phyloP scores from a whole-genome alignment of 2,329 filamentous ascomycete species.

The Penicillium sp. region DNA sequence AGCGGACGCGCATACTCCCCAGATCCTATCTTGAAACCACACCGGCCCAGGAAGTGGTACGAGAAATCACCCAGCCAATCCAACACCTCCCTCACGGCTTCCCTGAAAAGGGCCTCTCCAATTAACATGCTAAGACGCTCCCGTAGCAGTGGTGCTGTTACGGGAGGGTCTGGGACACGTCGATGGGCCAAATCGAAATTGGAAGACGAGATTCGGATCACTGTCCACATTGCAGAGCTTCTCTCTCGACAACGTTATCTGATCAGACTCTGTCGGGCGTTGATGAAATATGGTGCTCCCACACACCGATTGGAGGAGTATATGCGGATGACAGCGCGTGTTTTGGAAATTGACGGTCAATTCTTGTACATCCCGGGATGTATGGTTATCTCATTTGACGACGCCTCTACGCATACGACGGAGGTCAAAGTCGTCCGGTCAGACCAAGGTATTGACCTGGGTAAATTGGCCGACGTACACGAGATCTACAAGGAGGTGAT shows the following conservation, averaged over 20 bases:
- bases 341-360: conserved; percentile 85
- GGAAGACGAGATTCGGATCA: conserved; percentile 62
- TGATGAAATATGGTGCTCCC: conserved; percentile 90
- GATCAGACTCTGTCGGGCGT: conserved; percentile 78
- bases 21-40: conserved; percentile 39
- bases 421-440: conserved; percentile 54
- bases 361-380: conserved; percentile 90
- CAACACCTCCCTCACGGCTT: conserved; percentile 42
- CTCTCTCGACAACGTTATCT: conserved; percentile 83
- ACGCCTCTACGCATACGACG: conserved; percentile 52
- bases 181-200: conserved; percentile 27
- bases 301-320: conserved; percentile 91
- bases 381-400: conserved; percentile 91
- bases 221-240: conserved; percentile 69
- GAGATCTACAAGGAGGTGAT: conserved; percentile 57
- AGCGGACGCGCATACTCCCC: conserved; percentile 42
- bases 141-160: conserved; percentile 43
- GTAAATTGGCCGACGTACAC: conserved; percentile 52
- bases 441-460: conserved; percentile 51
- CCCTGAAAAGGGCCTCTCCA: conserved; percentile 39
- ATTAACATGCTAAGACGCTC: conserved; percentile 44
- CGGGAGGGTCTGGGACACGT: conserved; percentile 26
- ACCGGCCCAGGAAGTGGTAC: conserved; percentile 48
- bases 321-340: conserved; percentile 86
- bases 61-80: conserved; percentile 47